Conservation (phyloP, 108 stramenopile genomes). For the Cyclotella distinguenda region DNA sequence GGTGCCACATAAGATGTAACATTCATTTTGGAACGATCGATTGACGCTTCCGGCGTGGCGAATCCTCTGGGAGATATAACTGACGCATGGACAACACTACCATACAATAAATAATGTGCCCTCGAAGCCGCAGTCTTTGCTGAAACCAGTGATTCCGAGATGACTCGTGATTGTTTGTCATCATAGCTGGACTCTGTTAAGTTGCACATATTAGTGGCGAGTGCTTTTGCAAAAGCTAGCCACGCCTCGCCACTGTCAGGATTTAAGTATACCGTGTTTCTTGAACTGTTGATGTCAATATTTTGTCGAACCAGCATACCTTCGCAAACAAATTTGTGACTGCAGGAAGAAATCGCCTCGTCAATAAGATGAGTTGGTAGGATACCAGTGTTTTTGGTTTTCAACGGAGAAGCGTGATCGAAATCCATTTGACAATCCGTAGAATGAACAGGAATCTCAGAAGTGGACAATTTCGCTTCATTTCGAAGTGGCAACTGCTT, state of each 20-base stretch:
- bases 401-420: neutral
- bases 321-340: neutral
- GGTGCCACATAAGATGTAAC: conserved; percentile 29
- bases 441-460: neutral
- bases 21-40: conserved; percentile 32
- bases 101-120: conserved; percentile 20
- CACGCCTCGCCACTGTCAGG: conserved; percentile 45
- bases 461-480: no score
- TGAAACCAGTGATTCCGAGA: conserved; percentile 4
- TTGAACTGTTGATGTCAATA: neutral
- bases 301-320: neutral
- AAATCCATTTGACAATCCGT: conserved; percentile 23
- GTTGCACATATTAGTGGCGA: conserved; percentile 6
- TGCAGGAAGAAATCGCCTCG: neutral
- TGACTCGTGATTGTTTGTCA: neutral
- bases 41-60: conserved; percentile 11
- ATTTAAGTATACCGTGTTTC: conserved; percentile 24
- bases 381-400: neutral
- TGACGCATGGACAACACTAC: conserved; percentile 28
- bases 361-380: neutral
- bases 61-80: conserved; percentile 20
- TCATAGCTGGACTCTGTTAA: neutral
- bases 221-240: conserved; percentile 32
- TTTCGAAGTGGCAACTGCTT: no score
- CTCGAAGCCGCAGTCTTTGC: conserved; percentile 29